These are phyloP conservation scores for Fraxinus cuspidata DNA, from an alignment of 257 asterid genomes.

Conservation along the genomic window DNA sequence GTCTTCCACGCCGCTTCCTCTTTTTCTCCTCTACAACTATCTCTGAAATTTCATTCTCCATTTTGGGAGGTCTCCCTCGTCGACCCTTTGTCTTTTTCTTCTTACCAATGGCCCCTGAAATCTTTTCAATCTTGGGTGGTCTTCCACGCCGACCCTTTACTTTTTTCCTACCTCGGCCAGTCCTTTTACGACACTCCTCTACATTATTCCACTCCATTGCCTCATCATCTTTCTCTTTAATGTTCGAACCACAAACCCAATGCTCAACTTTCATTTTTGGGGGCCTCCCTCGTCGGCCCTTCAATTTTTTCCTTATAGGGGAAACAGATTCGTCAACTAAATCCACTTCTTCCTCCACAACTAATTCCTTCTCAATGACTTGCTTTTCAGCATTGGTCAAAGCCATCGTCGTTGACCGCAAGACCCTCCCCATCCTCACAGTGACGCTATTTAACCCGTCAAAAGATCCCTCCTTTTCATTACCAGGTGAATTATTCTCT, in stretches of 20 bases:
- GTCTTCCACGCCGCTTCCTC: not conserved
- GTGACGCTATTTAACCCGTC: conserved; percentile 34
- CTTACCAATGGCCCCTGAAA: conserved; percentile 18
- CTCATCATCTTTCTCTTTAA: conserved; percentile 16
- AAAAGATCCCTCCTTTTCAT: conserved; percentile 29
- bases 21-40: not conserved
- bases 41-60: not conserved
- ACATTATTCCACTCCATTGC: conserved; percentile 10
- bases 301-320: conserved; percentile 20
- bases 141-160: conserved; percentile 39
- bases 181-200: conserved; percentile 19
- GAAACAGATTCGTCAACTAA: conserved; percentile 9
- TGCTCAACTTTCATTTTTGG: conserved; percentile 25
- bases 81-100: conserved; percentile 33
- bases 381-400: conserved; percentile 48
- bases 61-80: conserved; percentile 44
- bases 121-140: conserved; percentile 33
- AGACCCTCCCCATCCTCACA: conserved; percentile 73
- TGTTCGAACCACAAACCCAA: conserved; percentile 21
- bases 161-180: conserved; percentile 26
- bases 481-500: conserved; percentile 26
- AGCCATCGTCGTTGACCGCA: conserved; percentile 72
- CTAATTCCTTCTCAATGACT: conserved; percentile 39
- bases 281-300: conserved; percentile 41
- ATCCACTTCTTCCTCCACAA: conserved; percentile 22